These are phyloP conservation scores for Fraxinus floribunda DNA, from an alignment of 305 asterid species.

Conservation along the genomic window DNA sequence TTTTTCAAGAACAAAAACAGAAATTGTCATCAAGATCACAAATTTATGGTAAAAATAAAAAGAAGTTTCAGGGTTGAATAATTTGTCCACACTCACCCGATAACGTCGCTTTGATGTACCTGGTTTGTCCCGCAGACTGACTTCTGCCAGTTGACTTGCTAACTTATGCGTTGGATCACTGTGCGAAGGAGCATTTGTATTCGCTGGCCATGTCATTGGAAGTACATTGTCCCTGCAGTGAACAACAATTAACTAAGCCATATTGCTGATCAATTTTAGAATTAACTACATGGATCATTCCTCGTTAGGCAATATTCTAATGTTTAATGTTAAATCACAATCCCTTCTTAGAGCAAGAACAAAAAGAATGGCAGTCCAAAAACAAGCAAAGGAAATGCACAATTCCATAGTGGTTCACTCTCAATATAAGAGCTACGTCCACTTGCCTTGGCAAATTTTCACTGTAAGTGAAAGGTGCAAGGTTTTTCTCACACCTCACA, in stretches of 20 bases:
- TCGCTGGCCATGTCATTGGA: slow-evolving; percentile 32
- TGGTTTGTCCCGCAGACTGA: background rate
- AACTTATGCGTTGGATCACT: background rate
- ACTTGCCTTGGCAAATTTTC: background rate
- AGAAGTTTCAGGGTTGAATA: background rate
- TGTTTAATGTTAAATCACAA: background rate
- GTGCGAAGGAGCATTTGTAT: background rate
- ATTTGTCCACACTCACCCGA: background rate
- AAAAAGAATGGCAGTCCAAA: background rate
- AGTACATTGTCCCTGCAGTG: slow-evolving; percentile 31
- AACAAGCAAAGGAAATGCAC: background rate
- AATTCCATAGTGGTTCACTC: background rate
- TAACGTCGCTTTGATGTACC: background rate
- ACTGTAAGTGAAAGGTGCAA: background rate
- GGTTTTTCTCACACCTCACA: background rate
- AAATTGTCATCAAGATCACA: background rate
- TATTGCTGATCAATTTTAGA: background rate
- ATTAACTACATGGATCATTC: background rate
- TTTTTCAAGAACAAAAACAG: background rate
- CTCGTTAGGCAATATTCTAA: background rate
- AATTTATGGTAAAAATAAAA: background rate
- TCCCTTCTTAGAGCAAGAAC: background rate
- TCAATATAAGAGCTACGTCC: background rate
- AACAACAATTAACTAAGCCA: background rate
- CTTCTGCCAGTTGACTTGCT: background rate